Evolutionary conservation across 2,329 filamentous ascomycete genomes (phyloP), one percentile per base, ranked within the genome.

Genomic region (Dothideomycetes sp.): DNA sequence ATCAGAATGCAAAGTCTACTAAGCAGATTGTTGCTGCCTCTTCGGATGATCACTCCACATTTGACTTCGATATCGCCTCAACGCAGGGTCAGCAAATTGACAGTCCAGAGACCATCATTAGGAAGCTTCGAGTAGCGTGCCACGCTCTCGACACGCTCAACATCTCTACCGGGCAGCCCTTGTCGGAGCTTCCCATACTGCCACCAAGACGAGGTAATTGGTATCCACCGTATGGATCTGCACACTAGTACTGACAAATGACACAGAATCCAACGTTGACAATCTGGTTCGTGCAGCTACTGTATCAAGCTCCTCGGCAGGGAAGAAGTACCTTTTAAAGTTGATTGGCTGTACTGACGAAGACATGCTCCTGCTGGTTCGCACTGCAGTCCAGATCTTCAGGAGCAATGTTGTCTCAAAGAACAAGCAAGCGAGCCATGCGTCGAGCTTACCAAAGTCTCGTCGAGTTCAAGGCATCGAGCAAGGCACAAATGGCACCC

Each of bases 81-180:
- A 35, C 16, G 10, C n/a, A 5, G 17, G 18, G 9, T 8, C 42
- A 41, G 37, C 40, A 36, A 24, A 14, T 30, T 18, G 41, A 43
- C 19, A 35, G 19, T 30, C 32, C 36, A 9, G 36, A 34, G 8
- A 34, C 32, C n/a, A 34, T 39, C 16, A 30, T 42, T 18, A 40
- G n/a, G 17, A 46, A 44, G 31, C 30, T 46, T 4, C 30, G 42
- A 10, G 31, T 17, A 11, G 44, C 41, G 4, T 43, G 41, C 19
- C 36, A 38, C 15, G 35, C 41, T 31, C 31, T 46, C 4, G 9
- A 15, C 19, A n/a, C 31, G 10, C 36, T 46, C 22, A 41, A 29
- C 24, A 40, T 43, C 4, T 37, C 44, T 17, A 19, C 29, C 4
- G 24, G 19, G 9, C 11, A 12, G 19, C 32, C 14, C 16, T 31